These are phyloP conservation scores for Staphylotrichum tortipilum DNA, from an alignment of 495 filamentous ascomycete genomes.

Conservation along the genomic window DNA sequence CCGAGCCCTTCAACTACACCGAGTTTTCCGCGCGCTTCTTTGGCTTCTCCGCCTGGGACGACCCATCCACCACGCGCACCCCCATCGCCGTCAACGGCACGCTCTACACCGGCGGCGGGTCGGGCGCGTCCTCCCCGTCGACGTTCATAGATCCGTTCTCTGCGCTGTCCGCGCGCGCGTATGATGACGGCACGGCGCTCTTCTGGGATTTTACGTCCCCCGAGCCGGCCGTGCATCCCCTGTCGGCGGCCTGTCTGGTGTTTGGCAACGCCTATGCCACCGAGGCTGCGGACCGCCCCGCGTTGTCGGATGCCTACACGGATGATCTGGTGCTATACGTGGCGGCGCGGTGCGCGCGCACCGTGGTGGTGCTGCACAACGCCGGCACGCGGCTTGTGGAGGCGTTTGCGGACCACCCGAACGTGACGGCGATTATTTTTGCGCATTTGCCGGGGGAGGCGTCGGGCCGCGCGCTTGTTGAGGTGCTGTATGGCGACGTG, in stretches of 20 bases:
- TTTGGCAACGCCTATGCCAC: conserved; percentile 54
- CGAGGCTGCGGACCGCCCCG: conserved; percentile 43
- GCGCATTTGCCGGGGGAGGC: conserved; percentile 57
- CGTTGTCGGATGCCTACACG: conserved; percentile 41
- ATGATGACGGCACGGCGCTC: conserved; percentile 46
- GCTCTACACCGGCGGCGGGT: conserved; percentile 50
- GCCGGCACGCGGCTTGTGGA: conserved; percentile 51
- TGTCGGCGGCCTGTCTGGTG: conserved; percentile 58
- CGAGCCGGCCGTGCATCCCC: conserved; percentile 32
- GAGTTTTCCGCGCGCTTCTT: conserved; percentile 18
- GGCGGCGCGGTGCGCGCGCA: conserved; percentile 49
- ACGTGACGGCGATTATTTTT: conserved; percentile 55
- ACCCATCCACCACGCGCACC: too few relatives aligned
- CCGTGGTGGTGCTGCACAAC: conserved; percentile 54
- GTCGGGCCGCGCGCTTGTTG: conserved; percentile 46
- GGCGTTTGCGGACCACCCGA: conserved; percentile 50
- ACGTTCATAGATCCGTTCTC: conserved; percentile 49
- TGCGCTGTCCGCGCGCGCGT: conserved; percentile 46
- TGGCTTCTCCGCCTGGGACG: conserved; percentile 4
- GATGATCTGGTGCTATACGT: conserved; percentile 50
- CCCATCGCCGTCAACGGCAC: conserved; percentile 44
- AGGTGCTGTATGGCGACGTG: conserved; percentile 51
- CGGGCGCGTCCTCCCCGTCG: conserved; percentile 47
- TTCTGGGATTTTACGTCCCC: conserved; percentile 41
- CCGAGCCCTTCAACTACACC: conserved; percentile 21